Conservation (phyloP, 441 rosid genomes). For the Populus hybrid region DNA sequence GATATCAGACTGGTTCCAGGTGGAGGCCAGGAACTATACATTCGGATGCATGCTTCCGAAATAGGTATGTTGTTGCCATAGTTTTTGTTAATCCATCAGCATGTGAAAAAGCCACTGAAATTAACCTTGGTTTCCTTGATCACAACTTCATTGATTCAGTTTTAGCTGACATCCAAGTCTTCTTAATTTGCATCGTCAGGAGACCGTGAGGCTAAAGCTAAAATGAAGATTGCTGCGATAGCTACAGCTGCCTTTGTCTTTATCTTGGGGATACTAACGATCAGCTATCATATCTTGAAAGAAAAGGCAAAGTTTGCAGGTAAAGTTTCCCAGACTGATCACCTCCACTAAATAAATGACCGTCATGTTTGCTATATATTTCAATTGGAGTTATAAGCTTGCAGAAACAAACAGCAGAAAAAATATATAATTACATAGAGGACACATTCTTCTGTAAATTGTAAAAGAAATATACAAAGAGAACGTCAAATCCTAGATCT, state of each 20-base stretch:
- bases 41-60: constrained; percentile 24
- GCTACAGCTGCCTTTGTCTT: background rate
- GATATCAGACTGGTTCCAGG: constrained; percentile 26
- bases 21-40: constrained; percentile 31
- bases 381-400: too few species aligned
- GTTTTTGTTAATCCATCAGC: too few species aligned
- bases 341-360: background rate
- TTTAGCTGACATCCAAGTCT: background rate
- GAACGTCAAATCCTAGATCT: too few species aligned
- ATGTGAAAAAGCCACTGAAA: background rate
- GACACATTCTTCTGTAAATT: too few species aligned
- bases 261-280: background rate
- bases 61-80: constrained; percentile 10
- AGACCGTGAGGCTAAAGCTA: background rate
- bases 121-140: background rate
- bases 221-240: background rate
- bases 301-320: background rate
- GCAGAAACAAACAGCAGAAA: too few species aligned
- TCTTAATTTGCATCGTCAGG: too few species aligned
- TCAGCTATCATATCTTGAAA: background rate
- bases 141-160: background rate
- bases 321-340: background rate
- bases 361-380: too few species aligned
- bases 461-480: too few species aligned
- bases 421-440: too few species aligned